Base-by-base conservation (phyloP, 2,329 filamentous ascomycete species). In the Balansia obtecta region DNA sequence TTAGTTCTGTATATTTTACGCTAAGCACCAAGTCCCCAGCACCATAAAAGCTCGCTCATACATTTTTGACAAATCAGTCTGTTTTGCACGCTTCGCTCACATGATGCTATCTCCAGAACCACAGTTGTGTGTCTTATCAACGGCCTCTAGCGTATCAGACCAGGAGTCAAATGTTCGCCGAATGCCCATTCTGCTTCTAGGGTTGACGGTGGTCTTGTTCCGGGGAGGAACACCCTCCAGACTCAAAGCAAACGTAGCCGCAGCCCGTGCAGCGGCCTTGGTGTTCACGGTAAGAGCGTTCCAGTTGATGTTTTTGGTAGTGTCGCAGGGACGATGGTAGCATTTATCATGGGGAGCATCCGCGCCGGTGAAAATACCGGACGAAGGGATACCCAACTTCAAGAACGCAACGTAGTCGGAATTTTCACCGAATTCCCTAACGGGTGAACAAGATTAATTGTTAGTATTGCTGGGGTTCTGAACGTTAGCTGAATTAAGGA, bases 251-350 rank as follows among this genome's bases (percentile, higher is more conserved):
- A 71, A 62, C 32, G 62, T 55, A 13, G 76, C 77, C 30, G 75
- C 70, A 2, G 70, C 71, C 52, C 71, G 65, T 1, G 74, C 79
- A 46, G 80, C 79, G 3, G 68, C 63, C 59, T 66, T 68, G 45
- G 67, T 54, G 54, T 67, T 71, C 47, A 63, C 55, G 0, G 62
- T 66, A 16, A 69, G n/a, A 3, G 68, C 68, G 1, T 65, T 63
- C 62, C 65, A 65, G 59, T 71, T 63, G 51, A 72, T 65, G 58
- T 72, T 71, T 39, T 60, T 50, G 22, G 69, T 59, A 38, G 57
- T 63, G 46, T 73, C 71, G 54, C 69, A 70, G 22, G 63, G 61
- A 38, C 65, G 52, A 56, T 73, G 65, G 59, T 70, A 68, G 63
- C 66, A 66, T 1, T 56, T 48, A 45, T 72, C 70, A 0, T 57